These are phyloP conservation scores for Amaranthus palmeri DNA, from an alignment of 148 eudicot genomes.

Conservation along the genomic window DNA sequence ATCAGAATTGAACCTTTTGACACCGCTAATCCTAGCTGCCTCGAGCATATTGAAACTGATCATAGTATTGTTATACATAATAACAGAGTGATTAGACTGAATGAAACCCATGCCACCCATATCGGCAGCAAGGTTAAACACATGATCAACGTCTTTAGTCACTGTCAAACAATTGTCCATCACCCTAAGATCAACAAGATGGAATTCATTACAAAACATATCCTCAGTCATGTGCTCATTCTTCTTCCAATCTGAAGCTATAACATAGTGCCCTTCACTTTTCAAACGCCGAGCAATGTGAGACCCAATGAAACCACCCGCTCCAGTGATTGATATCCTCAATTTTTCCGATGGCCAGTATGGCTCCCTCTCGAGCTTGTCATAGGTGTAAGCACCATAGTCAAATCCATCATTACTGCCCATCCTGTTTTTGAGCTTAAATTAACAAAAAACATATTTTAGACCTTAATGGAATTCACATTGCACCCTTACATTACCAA, in stretches of 20 bases:
- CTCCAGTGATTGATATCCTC: slow-evolving; percentile 47
- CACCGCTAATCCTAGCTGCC: slow-evolving; percentile 49
- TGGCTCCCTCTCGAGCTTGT: slow-evolving; percentile 47
- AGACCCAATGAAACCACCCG: slow-evolving; percentile 56
- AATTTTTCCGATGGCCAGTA: slow-evolving; percentile 52
- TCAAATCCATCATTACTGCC: slow-evolving; percentile 38
- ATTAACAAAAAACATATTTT: not conserved
- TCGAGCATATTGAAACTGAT: slow-evolving; percentile 59
- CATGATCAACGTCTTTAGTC: slow-evolving; percentile 47
- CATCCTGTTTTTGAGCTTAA: slow-evolving; percentile 27
- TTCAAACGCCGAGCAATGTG: slow-evolving; percentile 55
- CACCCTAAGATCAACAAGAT: slow-evolving; percentile 56
- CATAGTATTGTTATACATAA: slow-evolving; percentile 59
- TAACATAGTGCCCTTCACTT: slow-evolving; percentile 49
- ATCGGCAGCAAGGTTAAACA: slow-evolving; percentile 59
- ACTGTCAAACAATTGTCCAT: slow-evolving; percentile 57
- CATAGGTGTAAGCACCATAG: slow-evolving; percentile 50
- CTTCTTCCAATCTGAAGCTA: slow-evolving; percentile 60
- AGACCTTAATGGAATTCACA: not conserved
- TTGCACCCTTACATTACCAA: not conserved
- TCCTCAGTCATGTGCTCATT: slow-evolving; percentile 61
- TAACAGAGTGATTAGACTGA: slow-evolving; percentile 50
- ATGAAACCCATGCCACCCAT: slow-evolving; percentile 66
- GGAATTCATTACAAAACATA: slow-evolving; percentile 55
- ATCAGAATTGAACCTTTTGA: slow-evolving; percentile 37